These are phyloP conservation scores for Suillus plorans DNA, from an alignment of 768 basidiomycete species.

Conservation along the genomic window DNA sequence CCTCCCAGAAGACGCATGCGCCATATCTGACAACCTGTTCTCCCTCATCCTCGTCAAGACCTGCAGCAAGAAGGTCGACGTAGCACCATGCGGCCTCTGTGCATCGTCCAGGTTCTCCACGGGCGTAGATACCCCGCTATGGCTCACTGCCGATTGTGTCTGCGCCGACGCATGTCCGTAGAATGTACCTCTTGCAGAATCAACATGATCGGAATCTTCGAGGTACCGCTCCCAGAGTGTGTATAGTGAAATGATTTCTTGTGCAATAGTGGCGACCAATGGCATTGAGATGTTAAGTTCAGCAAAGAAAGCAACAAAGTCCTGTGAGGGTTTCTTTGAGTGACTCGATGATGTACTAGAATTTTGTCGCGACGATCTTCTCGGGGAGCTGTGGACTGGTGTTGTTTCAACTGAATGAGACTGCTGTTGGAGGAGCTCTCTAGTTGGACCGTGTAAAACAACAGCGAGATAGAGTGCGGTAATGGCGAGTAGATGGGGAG, in stretches of 20 bases:
- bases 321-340: constrained; percentile 45
- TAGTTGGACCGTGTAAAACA: constrained; percentile 64
- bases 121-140: constrained; percentile 28
- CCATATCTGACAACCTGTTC: constrained; percentile 54
- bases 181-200: constrained; percentile 19
- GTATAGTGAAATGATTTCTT: constrained; percentile 90
- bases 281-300: constrained; percentile 83
- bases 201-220: constrained; percentile 52
- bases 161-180: constrained; percentile 11
- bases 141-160: constrained; percentile 20
- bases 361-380: constrained; percentile 56
- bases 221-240: constrained; percentile 85
- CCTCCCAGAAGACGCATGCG: constrained; percentile 47
- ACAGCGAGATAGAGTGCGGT: constrained; percentile 89
- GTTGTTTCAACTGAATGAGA: constrained; percentile 25
- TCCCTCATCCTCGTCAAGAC: constrained; percentile 70
- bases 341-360: constrained; percentile 26
- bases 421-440: constrained; percentile 42
- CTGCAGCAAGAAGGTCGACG: constrained; percentile 55
- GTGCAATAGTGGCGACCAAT: constrained; percentile 78
- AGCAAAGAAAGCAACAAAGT: constrained; percentile 81
- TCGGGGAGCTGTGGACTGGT: constrained; percentile 39
- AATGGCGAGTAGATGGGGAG: constrained; percentile 92
- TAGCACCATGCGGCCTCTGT: constrained; percentile 37
- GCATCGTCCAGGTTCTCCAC: constrained; percentile 22